Evolutionary conservation across 805 yeast species (phyloP).

Genomic region (Naumovozyma castellii): DNA sequence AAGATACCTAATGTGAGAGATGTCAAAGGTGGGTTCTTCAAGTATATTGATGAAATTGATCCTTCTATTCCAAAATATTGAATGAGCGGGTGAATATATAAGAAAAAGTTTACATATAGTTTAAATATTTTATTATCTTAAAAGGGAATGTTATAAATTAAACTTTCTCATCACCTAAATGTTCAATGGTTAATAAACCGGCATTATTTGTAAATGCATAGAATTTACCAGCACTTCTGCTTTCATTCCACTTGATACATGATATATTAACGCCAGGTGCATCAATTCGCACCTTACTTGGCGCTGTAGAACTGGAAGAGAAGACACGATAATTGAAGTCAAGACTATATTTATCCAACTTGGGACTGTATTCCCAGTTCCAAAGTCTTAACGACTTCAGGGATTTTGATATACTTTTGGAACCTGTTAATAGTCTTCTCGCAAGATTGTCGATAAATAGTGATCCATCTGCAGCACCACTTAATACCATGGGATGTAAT

Average conservation of each 20-base stretch:
- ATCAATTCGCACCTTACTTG: slow-evolving; percentile 29
- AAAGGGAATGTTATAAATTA: no score
- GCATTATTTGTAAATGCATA: slow-evolving; percentile 31
- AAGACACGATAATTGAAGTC: slow-evolving; percentile 33
- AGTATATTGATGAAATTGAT: slow-evolving; percentile 59
- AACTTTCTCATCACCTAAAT: slow-evolving; percentile 7
- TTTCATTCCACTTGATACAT: slow-evolving; percentile 51
- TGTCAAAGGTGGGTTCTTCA: slow-evolving; percentile 66
- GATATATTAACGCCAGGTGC: slow-evolving; percentile 45
- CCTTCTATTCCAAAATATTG: slow-evolving; percentile 54
- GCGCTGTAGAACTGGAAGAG: slow-evolving; percentile 24
- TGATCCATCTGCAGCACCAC: slow-evolving; percentile 44
- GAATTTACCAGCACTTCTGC: slow-evolving; percentile 35
- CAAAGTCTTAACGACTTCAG: slow-evolving; percentile 29
- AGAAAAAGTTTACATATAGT: no score
- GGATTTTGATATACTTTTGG: slow-evolving; percentile 21
- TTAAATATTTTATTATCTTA: not conserved
- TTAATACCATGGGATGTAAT: slow-evolving; percentile 38
- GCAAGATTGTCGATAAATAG: slow-evolving; percentile 34
- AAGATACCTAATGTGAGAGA: slow-evolving; percentile 49
- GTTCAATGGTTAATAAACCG: slow-evolving; percentile 25
- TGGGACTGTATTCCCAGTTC: slow-evolving; percentile 35
- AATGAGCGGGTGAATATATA: not conserved
- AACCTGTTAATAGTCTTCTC: slow-evolving; percentile 30
- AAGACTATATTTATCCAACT: slow-evolving; percentile 33